These are phyloP conservation scores for Kwoniella dendrophila DNA, from an alignment of 768 basidiomycete genomes.

Conservation along the genomic window DNA sequence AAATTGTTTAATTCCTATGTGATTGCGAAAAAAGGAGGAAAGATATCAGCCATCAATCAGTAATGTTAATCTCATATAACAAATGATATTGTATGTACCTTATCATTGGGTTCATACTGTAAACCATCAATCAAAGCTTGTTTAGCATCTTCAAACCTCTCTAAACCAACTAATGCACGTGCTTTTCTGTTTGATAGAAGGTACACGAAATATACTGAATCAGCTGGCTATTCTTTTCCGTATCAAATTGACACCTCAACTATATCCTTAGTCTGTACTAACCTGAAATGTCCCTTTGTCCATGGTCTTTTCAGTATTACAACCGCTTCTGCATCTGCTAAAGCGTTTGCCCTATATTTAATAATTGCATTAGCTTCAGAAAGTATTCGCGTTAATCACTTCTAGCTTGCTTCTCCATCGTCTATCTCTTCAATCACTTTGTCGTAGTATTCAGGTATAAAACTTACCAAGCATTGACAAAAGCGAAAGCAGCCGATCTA, in stretches of 20 bases:
- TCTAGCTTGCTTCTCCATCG: no score
- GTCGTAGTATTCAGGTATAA: neutral
- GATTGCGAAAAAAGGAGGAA: neutral
- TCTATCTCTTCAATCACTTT: neutral
- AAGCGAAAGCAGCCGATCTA: constrained; percentile 82
- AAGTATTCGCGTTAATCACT: no score
- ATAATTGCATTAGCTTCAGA: no score
- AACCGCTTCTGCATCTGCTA: constrained; percentile 82
- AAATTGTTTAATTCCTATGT: constrained; percentile 45
- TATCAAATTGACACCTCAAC: no score
- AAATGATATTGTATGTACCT: constrained; percentile 57
- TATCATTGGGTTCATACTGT: constrained; percentile 74
- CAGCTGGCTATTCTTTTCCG: neutral
- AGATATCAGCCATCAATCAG: constrained; percentile 4
- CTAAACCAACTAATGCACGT: constrained; percentile 78
- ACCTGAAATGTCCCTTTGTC: constrained; percentile 93
- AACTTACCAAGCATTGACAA: constrained; percentile 66
- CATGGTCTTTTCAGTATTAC: constrained; percentile 80
- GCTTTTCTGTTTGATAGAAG: constrained; percentile 63
- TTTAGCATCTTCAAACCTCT: constrained; percentile 70
- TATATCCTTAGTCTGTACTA: no score
- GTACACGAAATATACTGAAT: neutral
- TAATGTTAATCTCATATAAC: no score
- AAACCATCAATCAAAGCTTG: constrained; percentile 81
- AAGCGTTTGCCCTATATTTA: constrained; percentile 44